Percentiles rank a stretch among this genome's conserved stretches.
Conservation (phyloP, 2,329 filamentous ascomycete genomes). For the Colletotrichum sublineola region DNA sequence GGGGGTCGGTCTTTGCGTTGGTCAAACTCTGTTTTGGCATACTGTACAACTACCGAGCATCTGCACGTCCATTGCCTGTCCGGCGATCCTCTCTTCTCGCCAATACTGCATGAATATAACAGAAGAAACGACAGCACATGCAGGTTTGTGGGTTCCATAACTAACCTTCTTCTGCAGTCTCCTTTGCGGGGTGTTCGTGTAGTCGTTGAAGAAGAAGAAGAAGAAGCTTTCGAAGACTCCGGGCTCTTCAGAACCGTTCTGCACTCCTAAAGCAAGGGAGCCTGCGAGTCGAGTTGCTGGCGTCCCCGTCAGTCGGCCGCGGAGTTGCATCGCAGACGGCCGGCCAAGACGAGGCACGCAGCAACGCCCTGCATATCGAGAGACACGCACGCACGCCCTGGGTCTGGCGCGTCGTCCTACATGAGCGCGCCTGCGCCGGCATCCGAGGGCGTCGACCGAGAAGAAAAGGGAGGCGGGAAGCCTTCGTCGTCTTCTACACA, state of each 20-base stretch:
- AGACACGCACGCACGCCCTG: neutral
- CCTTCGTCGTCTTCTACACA: neutral
- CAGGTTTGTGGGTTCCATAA: neutral
- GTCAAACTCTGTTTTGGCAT: too few relatives aligned
- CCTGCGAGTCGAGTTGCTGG: neutral
- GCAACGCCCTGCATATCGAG: too few relatives aligned
- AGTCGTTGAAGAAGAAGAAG: neutral
- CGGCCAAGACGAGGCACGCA: neutral
- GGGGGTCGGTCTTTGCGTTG: too few relatives aligned
- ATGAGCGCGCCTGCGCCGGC: neutral
- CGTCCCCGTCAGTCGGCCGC: neutral
- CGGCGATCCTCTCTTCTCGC: neutral
- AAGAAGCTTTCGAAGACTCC: neutral
- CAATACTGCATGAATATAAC: neutral
- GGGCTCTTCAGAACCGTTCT: neutral
- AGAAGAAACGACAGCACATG: neutral
- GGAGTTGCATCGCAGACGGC: neutral
- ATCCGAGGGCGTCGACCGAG: neutral
- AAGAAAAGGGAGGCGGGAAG: too few relatives aligned
- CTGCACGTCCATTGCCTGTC: neutral
- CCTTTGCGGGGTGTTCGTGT: neutral
- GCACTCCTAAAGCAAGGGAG: neutral
- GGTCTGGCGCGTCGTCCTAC: neutral
- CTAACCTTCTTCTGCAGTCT: too few relatives aligned
- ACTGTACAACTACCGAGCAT: neutral